Evolutionary conservation across 805 yeast species (phyloP).

Genomic region (Saccharomycopsis sp.): DNA sequence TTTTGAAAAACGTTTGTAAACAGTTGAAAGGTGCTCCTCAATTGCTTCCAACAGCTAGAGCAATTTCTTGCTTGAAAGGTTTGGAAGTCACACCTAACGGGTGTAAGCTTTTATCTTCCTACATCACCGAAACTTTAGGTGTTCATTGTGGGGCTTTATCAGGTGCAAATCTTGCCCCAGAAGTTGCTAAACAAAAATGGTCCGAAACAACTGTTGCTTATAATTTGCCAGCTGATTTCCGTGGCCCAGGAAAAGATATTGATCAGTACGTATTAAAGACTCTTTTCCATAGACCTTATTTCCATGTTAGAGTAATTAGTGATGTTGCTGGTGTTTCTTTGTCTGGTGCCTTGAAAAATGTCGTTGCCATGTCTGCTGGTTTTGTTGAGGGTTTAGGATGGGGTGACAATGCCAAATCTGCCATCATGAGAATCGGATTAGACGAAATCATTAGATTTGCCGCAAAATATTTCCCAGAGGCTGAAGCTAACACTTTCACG

Average conservation of each 20-base stretch:
- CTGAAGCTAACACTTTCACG: conserved; percentile 74
- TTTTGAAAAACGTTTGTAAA: conserved; percentile 66
- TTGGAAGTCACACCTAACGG: conserved; percentile 83
- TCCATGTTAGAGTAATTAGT: conserved; percentile 88
- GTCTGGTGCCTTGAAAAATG: conserved; percentile 95
- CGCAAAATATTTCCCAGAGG: conserved; percentile 68
- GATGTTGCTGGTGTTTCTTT: conserved; percentile 96
- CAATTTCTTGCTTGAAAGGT: conserved; percentile 94
- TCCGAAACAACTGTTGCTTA: conserved; percentile 97
- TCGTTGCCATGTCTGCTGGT: conserved; percentile 94
- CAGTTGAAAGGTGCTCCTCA: conserved; percentile 61
- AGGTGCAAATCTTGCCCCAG: conserved; percentile 97
- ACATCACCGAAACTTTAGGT: conserved; percentile 73
- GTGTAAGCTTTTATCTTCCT: conserved; percentile 73
- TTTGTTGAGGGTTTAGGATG: conserved; percentile 96
- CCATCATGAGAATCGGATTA: conserved; percentile 93
- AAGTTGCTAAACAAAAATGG: conserved; percentile 93
- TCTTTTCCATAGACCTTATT: conserved; percentile 94
- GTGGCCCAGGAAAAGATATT: conserved; percentile 62
- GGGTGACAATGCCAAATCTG: conserved; percentile 99
- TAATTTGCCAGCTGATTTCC: conserved; percentile 62
- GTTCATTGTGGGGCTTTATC: conserved; percentile 93
- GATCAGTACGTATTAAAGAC: conserved; percentile 67
- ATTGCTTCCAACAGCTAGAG: conserved; percentile 65
- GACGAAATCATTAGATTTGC: conserved; percentile 88